Percentiles rank a stretch among this genome's conserved stretches.
Evolutionary conservation across 768 basidiomycete species (phyloP).

Genomic region (Tephrocybe sp.): DNA sequence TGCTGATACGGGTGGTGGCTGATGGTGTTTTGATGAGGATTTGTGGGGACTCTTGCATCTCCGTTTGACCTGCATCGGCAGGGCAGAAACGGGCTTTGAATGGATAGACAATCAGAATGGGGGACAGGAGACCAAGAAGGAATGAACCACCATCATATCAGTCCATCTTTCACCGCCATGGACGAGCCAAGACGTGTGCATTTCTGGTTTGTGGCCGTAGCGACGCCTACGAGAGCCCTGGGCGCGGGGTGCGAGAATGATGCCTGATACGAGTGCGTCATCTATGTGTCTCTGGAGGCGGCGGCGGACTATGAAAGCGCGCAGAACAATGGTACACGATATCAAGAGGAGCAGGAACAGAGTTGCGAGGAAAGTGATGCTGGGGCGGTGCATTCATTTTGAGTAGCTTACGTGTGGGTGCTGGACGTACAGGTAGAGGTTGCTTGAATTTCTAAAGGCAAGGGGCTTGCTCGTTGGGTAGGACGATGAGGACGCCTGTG

Average conservation of each 20-base stretch:
- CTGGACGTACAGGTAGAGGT: conserved; percentile 42
- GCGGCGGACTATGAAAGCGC: conserved; percentile 59
- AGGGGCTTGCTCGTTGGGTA: conserved; percentile 9
- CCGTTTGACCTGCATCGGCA: conserved; percentile 33
- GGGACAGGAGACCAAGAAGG: conserved; percentile 4
- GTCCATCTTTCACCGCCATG: conserved; percentile 39
- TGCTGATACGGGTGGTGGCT: conserved; percentile 13
- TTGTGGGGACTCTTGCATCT: conserved; percentile 22
- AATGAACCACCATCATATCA: conserved; percentile 43
- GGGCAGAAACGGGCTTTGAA: conserved; percentile 37
- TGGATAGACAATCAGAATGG: conserved; percentile 2
- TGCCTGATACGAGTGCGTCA: conserved; percentile 50
- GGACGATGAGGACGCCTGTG: conserved; percentile 11
- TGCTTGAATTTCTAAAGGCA: conserved; percentile 26
- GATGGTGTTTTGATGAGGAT: conserved; percentile 17
- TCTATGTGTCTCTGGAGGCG: conserved; percentile 53
- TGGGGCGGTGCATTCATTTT: conserved; percentile 23
- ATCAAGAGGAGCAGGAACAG: conserved; percentile 65
- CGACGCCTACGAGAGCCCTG: conserved; percentile 38
- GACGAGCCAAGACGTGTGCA: conserved; percentile 45
- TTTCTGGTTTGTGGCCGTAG: conserved; percentile 47
- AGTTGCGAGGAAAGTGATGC: conserved; percentile 72
- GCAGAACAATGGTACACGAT: conserved; percentile 60
- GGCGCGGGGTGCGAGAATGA: conserved; percentile 38
- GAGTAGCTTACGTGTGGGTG: conserved; percentile 3